Percentiles rank a stretch among this genome's conserved stretches.
These are phyloP conservation scores for Polyporus arcularius DNA, from an alignment of 768 basidiomycete species.

Conservation along the genomic window DNA sequence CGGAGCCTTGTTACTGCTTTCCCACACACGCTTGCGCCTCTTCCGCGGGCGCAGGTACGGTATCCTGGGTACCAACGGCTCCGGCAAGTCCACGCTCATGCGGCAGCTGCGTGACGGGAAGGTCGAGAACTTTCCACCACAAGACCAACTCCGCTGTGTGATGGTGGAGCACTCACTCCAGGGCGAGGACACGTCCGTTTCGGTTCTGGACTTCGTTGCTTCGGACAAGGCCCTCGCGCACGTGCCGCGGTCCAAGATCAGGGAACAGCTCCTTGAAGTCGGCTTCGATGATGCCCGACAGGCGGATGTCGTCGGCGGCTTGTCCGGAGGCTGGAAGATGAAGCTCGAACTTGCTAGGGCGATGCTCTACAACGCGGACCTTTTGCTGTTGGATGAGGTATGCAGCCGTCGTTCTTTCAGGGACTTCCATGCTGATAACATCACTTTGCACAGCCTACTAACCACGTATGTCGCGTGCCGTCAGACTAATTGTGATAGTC, in stretches of 20 bases:
- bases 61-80: constrained; percentile 94
- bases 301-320: constrained; percentile 78
- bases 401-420: constrained; percentile 3
- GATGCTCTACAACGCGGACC: constrained; percentile 93
- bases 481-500: constrained; percentile 17
- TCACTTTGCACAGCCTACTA: constrained; percentile 65
- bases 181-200: constrained; percentile 84
- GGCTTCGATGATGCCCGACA: constrained; percentile 91
- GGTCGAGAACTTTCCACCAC: constrained; percentile 94
- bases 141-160: constrained; percentile 80
- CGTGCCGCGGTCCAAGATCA: constrained; percentile 70
- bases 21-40: constrained; percentile 89
- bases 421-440: constrained; percentile 15
- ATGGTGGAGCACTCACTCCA: constrained; percentile 98
- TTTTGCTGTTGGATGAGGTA: constrained; percentile 85
- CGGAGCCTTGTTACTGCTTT: constrained; percentile 90
- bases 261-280: constrained; percentile 79
- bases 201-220: constrained; percentile 89
- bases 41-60: constrained; percentile 92
- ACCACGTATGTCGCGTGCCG: constrained; percentile 64
- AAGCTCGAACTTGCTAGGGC: constrained; percentile 94
- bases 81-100: constrained; percentile 95
- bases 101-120: constrained; percentile 94
- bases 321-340: constrained; percentile 99
- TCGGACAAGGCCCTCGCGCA: constrained; percentile 68